phyloP scores from a whole-genome alignment of 768 basidiomycete species.

The Plicaturopsis crispa region DNA sequence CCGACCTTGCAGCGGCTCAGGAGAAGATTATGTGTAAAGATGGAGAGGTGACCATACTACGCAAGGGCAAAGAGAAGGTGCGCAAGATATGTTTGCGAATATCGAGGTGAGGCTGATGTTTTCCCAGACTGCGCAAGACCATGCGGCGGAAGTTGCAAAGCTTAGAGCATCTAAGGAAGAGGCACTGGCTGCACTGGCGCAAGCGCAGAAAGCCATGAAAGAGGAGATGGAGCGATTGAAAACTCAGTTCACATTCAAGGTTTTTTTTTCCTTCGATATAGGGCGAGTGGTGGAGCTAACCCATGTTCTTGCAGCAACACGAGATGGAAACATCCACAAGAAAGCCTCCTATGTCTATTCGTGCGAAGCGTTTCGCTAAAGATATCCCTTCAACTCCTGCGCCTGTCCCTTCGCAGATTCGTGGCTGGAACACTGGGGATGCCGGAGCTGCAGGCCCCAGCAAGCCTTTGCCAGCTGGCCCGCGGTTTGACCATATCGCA shows the following conservation, averaged over 20 bases:
- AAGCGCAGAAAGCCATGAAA: constrained; percentile 54
- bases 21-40: constrained; percentile 51
- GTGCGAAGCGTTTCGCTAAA: constrained; percentile 28
- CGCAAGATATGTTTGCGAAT: no score
- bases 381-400: constrained; percentile 34
- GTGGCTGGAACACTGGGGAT: constrained; percentile 22
- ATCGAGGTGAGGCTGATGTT: not conserved
- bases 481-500: constrained; percentile 23
- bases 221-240: constrained; percentile 64
- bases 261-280: constrained; percentile 19
- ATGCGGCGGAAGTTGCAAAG: constrained; percentile 47
- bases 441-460: constrained; percentile 18
- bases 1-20: constrained; percentile 37
- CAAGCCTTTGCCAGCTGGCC: constrained; percentile 23
- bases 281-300: not conserved
- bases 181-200: constrained; percentile 44
- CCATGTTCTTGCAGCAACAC: constrained; percentile 44
- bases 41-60: constrained; percentile 63
- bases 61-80: constrained; percentile 66
- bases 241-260: constrained; percentile 66
- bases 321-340: constrained; percentile 53
- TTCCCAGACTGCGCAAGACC: constrained; percentile 46
- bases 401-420: constrained; percentile 30
- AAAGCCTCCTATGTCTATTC: constrained; percentile 38
- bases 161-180: constrained; percentile 56